phyloP scores from a whole-genome alignment of 164 flowering plant genomes.

The Stephania japonica region DNA sequence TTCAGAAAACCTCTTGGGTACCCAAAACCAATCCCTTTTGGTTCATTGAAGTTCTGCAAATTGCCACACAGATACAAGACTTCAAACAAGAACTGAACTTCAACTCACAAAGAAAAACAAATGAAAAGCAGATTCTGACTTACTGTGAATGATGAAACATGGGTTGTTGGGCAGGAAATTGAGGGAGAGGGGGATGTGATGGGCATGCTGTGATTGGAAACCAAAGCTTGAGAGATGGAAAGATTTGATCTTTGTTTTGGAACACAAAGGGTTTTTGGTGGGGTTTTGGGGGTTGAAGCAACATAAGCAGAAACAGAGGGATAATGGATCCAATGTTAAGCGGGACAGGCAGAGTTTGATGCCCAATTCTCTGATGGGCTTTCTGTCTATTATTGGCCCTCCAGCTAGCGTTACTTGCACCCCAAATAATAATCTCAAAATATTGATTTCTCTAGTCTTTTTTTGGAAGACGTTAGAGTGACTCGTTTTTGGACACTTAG shows the following conservation, averaged over 20 bases:
- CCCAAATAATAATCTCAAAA: too few species aligned
- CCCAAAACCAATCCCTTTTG: conserved; percentile 3
- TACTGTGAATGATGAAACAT: background rate
- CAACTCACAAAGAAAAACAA: background rate
- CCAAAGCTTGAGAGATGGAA: too few species aligned
- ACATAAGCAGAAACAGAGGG: background rate
- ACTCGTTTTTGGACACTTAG: too few species aligned
- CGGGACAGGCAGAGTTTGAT: background rate
- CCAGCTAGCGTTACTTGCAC: too few species aligned
- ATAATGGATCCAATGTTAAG: background rate
- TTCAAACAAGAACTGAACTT: background rate
- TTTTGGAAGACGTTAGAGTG: too few species aligned
- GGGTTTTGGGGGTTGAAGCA: background rate
- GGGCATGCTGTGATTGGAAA: background rate
- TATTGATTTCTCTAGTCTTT: too few species aligned
- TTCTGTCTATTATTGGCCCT: too few species aligned
- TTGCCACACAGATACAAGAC: background rate
- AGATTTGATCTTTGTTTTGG: background rate
- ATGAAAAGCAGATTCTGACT: background rate
- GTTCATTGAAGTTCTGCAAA: conserved; percentile 14
- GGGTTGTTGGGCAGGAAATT: conserved; percentile 3
- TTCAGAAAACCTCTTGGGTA: background rate
- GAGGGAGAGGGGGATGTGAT: background rate
- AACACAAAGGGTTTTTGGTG: background rate
- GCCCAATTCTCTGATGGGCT: background rate